Evolutionary conservation across 495 filamentous ascomycete genomes (phyloP), one percentile per base, ranked within the genome.

Genomic region (Cercophora newfieldiana): DNA sequence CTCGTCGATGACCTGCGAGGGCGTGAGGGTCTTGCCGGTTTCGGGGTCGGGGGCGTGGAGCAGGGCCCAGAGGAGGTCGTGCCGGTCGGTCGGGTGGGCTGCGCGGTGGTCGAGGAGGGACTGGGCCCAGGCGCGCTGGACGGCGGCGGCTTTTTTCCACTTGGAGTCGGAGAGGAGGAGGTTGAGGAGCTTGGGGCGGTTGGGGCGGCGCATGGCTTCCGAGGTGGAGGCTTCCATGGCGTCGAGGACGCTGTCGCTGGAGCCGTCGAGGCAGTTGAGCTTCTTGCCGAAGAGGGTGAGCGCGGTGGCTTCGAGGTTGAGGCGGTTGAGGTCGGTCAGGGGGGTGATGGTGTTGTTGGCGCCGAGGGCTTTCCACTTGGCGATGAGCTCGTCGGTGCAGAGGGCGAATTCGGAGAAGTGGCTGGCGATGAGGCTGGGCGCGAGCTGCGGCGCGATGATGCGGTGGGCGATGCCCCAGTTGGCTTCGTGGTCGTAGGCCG

Each of bases 391-490:
- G 5, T 74, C 75, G 0, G 87, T 83, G 63, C 88, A 85, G 67
- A 88, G 86, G 47, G 88, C 80, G 83, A 93, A 87, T 59, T 89
- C 88, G 70, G 79, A 78, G 68, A 90, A 91, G 80, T 87, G 88
- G 12, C 66, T 74, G 53, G 80, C 79, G 65, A 92, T 82, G n/a
- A 81, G 72, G 10, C 87, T 65, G 0, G 90, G 85, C 0, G 87
- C 83, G 65, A 95, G 89, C 4, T 82, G 86, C 10, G 90, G 90
- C 48, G 84, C 82, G n/a, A 85, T 69, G 71, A 91, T 82, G n/a
- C 91, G 85, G 69, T 94, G 91, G 6, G 88, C 87, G 50, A 91
- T 75, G 2, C 78, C 85, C 90, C 90, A 93, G 65, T 85, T 87
- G 61, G 82, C 76, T 67, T 91, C 89, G 21, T 83, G 77, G 28